Base-by-base conservation (phyloP, 2,329 filamentous ascomycete species). In the Cercospora nicotianae region DNA sequence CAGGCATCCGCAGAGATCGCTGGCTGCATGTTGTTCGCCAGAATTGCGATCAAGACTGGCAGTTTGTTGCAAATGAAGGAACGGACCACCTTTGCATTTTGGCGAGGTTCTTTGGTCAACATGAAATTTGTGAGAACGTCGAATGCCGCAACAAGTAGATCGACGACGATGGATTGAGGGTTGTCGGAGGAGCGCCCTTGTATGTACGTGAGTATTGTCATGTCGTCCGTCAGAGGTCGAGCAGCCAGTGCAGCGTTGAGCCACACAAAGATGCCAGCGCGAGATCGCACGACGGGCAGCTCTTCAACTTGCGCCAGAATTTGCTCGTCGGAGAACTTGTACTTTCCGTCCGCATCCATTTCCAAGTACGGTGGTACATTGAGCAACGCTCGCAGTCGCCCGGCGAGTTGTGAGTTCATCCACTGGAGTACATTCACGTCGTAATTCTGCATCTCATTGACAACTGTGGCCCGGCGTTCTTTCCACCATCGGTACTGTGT, bases 111-210 rank as follows among this genome's bases (percentile, higher is more conserved):
- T 57, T 84, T 86, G 42, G 91, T 87, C 72, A 95, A 92, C 70
- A 94, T 91, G 5, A 91, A 91, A 75, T 96, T 96, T 39, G 93
- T 91, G 16, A 99, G 83, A 5, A 96, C 86, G 74, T 98, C 94
- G 75, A 99, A 98, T 0, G 93, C 90, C 1, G 93, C 92, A 9
- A 94, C 86, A 51, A 98, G 91, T 1, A 98, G 84, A 74, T 97
- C 93, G 64, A 93, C 88, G 0, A 91, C 88, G 55, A 93, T 89
- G 12, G 87, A 86, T 78, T 94, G 91, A 51, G 91, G 85, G 74
- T 97, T 91, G 45, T 90, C 91, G 86, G 91, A 90, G 76, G 97
- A 97, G 77, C 94, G 87, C 72, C 94, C 92, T 74, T 93, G 89
- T 51, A 98, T 81, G 79, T 94, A 95, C 60, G 87, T 91, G 72